These are phyloP conservation scores for Heracleum sosnowskyi DNA, from an alignment of 129 eudicot genomes.

Conservation along the genomic window DNA sequence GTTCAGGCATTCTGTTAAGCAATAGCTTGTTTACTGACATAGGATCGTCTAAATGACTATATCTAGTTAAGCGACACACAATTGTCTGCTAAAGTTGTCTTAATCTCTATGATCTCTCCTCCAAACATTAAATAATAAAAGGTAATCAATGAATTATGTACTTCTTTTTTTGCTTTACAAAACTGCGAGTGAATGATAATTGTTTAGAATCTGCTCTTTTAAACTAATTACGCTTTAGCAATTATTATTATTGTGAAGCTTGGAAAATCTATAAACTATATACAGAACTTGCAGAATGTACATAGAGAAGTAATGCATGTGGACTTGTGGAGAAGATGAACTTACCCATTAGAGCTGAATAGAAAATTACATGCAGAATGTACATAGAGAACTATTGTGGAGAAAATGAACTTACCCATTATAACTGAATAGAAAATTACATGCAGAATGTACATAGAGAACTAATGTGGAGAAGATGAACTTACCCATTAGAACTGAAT, in stretches of 20 bases:
- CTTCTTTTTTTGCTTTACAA: neutral
- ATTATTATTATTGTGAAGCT: neutral
- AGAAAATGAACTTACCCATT: neutral
- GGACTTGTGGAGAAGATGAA: constrained; percentile 3
- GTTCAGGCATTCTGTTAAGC: neutral
- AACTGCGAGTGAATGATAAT: neutral
- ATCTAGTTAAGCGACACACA: neutral
- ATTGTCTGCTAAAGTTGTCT: neutral
- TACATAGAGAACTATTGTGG: neutral
- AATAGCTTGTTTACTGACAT: neutral
- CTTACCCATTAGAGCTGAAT: neutral
- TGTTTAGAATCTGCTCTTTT: neutral
- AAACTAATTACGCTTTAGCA: neutral
- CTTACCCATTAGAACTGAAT: neutral
- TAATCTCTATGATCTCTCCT: neutral
- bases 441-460: neutral
- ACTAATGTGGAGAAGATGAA: neutral
- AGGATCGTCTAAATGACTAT: neutral
- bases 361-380: neutral
- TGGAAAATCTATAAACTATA: neutral
- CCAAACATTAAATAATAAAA: neutral
- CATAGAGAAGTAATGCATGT: neutral
- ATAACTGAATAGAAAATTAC: neutral
- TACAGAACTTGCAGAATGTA: neutral
- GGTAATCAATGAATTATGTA: neutral